A percentile compares a stretch with the other conserved stretches of the same genome.
Evolutionary conservation across 352 stramenopile species (phyloP).

Genomic region (Globisporangium solare): DNA sequence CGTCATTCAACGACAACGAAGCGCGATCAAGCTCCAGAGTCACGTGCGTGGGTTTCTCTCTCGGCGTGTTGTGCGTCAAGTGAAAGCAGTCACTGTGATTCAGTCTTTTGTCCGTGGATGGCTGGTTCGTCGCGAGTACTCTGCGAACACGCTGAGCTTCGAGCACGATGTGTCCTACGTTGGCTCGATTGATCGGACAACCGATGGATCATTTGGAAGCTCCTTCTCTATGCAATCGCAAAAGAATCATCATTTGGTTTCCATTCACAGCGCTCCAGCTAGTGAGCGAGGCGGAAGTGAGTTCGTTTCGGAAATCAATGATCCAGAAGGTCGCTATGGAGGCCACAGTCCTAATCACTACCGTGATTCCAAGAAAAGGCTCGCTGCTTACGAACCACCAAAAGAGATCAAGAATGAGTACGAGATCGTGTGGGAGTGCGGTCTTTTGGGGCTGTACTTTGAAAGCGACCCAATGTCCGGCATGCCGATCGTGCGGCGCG

Average conservation of each 20-base stretch:
- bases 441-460: slow-evolving; percentile 79
- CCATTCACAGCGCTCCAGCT: slow-evolving; percentile 43
- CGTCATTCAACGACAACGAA: slow-evolving; percentile 31
- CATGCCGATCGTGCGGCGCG: slow-evolving; percentile 83
- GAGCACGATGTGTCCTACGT: slow-evolving; percentile 75
- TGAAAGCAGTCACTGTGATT: slow-evolving; percentile 50
- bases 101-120: slow-evolving; percentile 81
- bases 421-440: slow-evolving; percentile 86
- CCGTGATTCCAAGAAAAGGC: slow-evolving; percentile 53
- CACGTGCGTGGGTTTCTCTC: slow-evolving; percentile 38
- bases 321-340: slow-evolving; percentile 38
- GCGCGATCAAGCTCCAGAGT: slow-evolving; percentile 50
- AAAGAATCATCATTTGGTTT: slow-evolving; percentile 57
- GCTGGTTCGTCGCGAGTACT: slow-evolving; percentile 74
- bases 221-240: slow-evolving; percentile 29
- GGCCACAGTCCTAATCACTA: slow-evolving; percentile 39
- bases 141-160: slow-evolving; percentile 75
- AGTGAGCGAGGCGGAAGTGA: slow-evolving; percentile 51
- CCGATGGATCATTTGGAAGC: slow-evolving; percentile 45
- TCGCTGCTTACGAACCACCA: slow-evolving; percentile 57
- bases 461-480: slow-evolving; percentile 74
- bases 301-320: slow-evolving; percentile 35
- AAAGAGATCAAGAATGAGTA: slow-evolving; percentile 76
- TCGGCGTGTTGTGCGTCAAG: slow-evolving; percentile 33
- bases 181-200: slow-evolving; percentile 47